Base-by-base conservation (phyloP, 371 early-diverging fungal genomes). In the Mortierella sp. region DNA sequence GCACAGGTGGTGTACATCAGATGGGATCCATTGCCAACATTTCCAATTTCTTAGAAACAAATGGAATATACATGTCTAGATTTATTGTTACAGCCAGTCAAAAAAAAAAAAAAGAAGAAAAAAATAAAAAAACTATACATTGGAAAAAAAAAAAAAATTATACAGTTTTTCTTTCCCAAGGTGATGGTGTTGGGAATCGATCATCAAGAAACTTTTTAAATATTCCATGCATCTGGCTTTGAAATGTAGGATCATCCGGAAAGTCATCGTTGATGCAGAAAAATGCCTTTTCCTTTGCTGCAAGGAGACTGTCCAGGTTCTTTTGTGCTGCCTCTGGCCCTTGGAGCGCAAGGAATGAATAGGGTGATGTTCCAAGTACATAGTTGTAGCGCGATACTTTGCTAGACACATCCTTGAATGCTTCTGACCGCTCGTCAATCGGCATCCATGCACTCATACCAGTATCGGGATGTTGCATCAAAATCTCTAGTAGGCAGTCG, bases 261-360 rank as follows among this genome's bases (percentile, higher is more conserved):
- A 64, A 72, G 29, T 77, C 78, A 43, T 77, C 78, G 45, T 77
- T 77, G 58, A 77, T 77, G 26, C 78, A 78, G 40, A 78, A 72
- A 45, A 68, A 78, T 3, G 66, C 66, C 19, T 65, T 72, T 35
- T 64, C 54, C 47, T 61, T 37, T 2, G n/a, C 53, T 49, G 35
- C 23, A 57, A 61, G 22, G 8, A 78, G 51, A 1, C 2, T 32
- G 6, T 68, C 61, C n/a, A 78, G 31, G 19, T 64, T 61, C 29
- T 56, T 56, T 22, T 61, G 35, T 12, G 69, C 32, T 5, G 35
- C 15, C 29, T 68, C 42, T 13, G 28, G n/a, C 2, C 32, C 61
- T 23, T 72, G 66, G 1, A 78, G 45, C 0, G 78, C 72, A 17
- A 68, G 51, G 32, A 77, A 77, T 12, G 72, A 68, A 31, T 77